Conservation (phyloP, 257 asterid species). For the Solanum arcanum region DNA sequence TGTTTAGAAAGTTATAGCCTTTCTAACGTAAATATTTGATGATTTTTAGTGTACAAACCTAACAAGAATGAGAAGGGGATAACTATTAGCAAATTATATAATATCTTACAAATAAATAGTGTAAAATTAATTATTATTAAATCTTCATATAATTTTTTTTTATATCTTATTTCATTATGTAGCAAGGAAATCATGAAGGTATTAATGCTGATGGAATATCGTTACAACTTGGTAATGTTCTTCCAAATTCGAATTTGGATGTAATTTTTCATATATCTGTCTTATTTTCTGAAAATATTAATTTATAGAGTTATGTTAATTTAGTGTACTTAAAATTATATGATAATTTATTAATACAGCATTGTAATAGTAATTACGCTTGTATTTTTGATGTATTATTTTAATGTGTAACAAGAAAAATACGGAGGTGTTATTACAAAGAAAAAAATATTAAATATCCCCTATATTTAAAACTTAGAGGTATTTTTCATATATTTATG, state of each 20-base stretch:
- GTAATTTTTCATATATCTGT: not conserved
- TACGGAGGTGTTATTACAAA: not conserved
- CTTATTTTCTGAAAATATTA: no score
- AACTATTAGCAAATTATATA: not conserved
- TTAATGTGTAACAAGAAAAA: not conserved
- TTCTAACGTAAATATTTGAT: not conserved
- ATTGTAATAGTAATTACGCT: no score
- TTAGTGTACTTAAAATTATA: no score
- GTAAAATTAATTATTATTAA: no score
- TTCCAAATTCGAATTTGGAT: not conserved
- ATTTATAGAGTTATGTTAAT: not conserved
- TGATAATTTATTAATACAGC: no score
- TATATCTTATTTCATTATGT: not conserved
- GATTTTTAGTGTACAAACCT: not conserved
- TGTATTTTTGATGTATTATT: no score
- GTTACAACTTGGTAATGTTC: not conserved
- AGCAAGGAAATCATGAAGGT: not conserved
- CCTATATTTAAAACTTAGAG: not conserved
- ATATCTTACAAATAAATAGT: not conserved
- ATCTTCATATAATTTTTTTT: not conserved
- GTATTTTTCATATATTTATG: not conserved
- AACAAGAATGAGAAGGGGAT: not conserved
- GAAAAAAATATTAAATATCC: not conserved
- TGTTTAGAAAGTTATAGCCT: not conserved
- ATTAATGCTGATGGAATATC: not conserved